Evolutionary conservation across 768 basidiomycete species (phyloP).

Genomic region (Cubamyces sp.): DNA sequence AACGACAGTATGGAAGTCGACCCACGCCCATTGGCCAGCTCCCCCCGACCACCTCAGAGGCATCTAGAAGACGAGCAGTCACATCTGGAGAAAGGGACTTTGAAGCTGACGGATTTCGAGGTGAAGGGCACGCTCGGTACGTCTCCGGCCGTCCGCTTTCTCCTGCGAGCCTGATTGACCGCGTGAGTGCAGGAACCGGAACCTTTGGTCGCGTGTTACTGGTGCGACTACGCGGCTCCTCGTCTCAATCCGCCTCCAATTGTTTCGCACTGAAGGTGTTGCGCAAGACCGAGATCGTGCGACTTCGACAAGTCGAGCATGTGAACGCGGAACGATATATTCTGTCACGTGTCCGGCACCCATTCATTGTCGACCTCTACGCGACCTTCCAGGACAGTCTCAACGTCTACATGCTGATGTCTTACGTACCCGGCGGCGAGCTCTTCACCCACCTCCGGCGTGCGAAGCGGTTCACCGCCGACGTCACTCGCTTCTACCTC

Average conservation of each 20-base stretch:
- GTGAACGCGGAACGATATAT: conserved; percentile 97
- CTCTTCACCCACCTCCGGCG: conserved; percentile 96
- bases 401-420: conserved; percentile 98
- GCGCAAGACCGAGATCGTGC: conserved; percentile 82
- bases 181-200: conserved; percentile 71
- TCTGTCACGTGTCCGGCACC: conserved; percentile 87
- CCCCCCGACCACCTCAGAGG: conserved; percentile 50
- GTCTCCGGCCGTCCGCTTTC: conserved; percentile 27
- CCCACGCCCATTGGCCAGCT: conserved; percentile 10
- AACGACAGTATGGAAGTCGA: conserved; percentile 34
- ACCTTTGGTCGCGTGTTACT: conserved; percentile 95
- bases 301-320: conserved; percentile 94
- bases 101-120: conserved; percentile 79
- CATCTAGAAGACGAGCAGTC: conserved; percentile 73
- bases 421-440: conserved; percentile 95
- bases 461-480: conserved; percentile 92
- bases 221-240: conserved; percentile 68
- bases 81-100: conserved; percentile 57
- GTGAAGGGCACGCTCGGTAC: conserved; percentile 77
- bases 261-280: conserved; percentile 91
- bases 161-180: neutral
- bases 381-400: conserved; percentile 94
- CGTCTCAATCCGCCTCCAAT: conserved; percentile 50
- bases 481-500: conserved; percentile 97
- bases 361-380: conserved; percentile 96